phyloP scores from a whole-genome alignment of 495 filamentous ascomycete species.

The Penicillium malachiteum region DNA sequence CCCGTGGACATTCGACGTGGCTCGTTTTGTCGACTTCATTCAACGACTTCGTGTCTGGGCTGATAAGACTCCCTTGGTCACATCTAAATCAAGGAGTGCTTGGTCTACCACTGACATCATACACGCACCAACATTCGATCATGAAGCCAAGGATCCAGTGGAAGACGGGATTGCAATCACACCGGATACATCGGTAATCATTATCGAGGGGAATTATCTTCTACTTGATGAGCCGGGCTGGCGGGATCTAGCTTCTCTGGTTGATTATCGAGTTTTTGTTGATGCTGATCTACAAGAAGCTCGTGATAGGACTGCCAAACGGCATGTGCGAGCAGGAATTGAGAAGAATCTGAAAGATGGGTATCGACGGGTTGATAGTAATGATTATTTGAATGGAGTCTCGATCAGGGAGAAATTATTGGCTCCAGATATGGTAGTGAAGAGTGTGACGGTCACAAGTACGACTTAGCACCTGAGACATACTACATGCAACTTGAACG shows the following conservation, averaged over 20 bases:
- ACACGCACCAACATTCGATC: slow-evolving; percentile 38
- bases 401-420: slow-evolving; percentile 28
- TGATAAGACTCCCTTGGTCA: slow-evolving; percentile 19
- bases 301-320: slow-evolving; percentile 31
- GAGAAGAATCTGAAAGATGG: slow-evolving; percentile 41
- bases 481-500: background rate
- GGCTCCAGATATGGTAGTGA: slow-evolving; percentile 28
- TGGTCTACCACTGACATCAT: slow-evolving; percentile 18
- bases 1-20: slow-evolving; percentile 42
- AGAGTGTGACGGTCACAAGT: slow-evolving; percentile 15
- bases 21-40: slow-evolving; percentile 29
- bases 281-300: slow-evolving; percentile 36
- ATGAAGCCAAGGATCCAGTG: slow-evolving; percentile 41
- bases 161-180: slow-evolving; percentile 35
- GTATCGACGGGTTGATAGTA: slow-evolving; percentile 37
- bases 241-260: slow-evolving; percentile 24
- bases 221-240: slow-evolving; percentile 34
- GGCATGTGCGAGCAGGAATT: slow-evolving; percentile 41
- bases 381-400: slow-evolving; percentile 42
- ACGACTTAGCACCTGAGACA: background rate
- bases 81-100: background rate
- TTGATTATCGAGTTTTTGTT: slow-evolving; percentile 38
- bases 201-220: slow-evolving; percentile 42
- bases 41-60: slow-evolving; percentile 22
- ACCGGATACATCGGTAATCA: slow-evolving; percentile 28